These are phyloP conservation scores for Decorospora gaudefroyi DNA, from an alignment of 2,329 filamentous ascomycete genomes.

Conservation along the genomic window DNA sequence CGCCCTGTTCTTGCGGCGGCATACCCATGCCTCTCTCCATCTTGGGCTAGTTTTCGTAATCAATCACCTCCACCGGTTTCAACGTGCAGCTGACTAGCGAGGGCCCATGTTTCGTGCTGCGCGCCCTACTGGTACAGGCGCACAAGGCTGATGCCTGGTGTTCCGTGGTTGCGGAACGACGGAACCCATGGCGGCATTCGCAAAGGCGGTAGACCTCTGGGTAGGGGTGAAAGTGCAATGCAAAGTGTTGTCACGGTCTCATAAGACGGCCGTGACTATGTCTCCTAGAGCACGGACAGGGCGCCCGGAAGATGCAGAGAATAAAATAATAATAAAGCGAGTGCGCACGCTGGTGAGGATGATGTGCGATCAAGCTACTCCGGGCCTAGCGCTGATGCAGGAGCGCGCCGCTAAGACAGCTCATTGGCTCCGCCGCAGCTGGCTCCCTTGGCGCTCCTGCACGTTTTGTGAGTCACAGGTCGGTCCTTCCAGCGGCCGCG, in stretches of 20 bases:
- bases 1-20: constrained; percentile 35
- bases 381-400: constrained; percentile 23
- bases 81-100: constrained; percentile 28
- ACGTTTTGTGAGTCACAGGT: constrained; percentile 27
- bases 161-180: not conserved
- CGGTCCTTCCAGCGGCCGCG: constrained; percentile 14
- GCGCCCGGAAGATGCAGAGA: not conserved
- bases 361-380: constrained; percentile 4
- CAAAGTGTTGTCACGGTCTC: not conserved
- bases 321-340: not conserved
- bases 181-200: not conserved
- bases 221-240: not conserved
- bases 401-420: constrained; percentile 1
- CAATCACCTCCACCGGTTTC: constrained; percentile 34
- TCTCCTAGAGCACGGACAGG: constrained; percentile 1
- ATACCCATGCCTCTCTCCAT: constrained; percentile 25
- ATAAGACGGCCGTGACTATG: not conserved
- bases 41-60: constrained; percentile 32
- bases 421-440: constrained; percentile 17
- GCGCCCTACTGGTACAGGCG: constrained; percentile 31
- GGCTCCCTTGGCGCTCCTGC: constrained; percentile 24
- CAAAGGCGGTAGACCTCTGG: not conserved
- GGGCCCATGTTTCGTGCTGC: constrained; percentile 26
- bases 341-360: constrained; percentile 5
- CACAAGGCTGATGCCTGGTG: constrained; percentile 30